Base-by-base conservation (phyloP, 805 yeast species). In the Tanozyma kutaoensis region DNA sequence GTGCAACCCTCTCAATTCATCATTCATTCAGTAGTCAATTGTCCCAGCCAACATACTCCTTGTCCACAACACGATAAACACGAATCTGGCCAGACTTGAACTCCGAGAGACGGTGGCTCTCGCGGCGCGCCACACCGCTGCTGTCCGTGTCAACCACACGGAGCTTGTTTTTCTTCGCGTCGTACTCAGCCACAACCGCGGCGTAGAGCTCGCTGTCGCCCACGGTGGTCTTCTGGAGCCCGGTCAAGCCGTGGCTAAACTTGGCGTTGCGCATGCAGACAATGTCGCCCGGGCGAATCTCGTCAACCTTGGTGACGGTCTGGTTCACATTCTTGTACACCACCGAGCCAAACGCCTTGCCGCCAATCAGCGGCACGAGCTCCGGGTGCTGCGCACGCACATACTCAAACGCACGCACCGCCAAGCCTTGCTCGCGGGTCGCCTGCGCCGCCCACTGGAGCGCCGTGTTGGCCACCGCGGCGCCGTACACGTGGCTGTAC, bases 281-380 rank as follows among this genome's bases (percentile, higher is more conserved):
- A 8, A 88, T 62, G 48, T 91, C 97, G 33, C 98, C 98, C 0
- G 93, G 76, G 25, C 68, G 62, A 29, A 85, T 67, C 22, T 72
- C 78, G 29, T 72, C 84, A 17, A 53, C 41, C 37, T 67, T 72
- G 11, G 62, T 52, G 5, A 72, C 66, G 25, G 35, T 34, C 28
- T 52, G 47, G 37, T 52, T 55, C 28, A 35, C 29, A 37, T 66
- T 78, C 36, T 61, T 56, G 51, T 75, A 85, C 34, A 78, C 62
- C 14, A 68, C 62, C n/a, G 66, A 76, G 22, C 97, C 97, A 46
- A 58, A 80, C 1, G 80, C 66, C 38, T 77, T 72, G 20, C 53
- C 48, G 0, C 84, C 93, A 25, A 81, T 66, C 1, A 79, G 66
- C 24, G 58, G 65, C 14, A 76, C 45, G 3, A 66, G 51, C 10